Evolutionary conservation across 2,329 filamentous ascomycete genomes (phyloP).

Genomic region (Claviceps humidiphila): DNA sequence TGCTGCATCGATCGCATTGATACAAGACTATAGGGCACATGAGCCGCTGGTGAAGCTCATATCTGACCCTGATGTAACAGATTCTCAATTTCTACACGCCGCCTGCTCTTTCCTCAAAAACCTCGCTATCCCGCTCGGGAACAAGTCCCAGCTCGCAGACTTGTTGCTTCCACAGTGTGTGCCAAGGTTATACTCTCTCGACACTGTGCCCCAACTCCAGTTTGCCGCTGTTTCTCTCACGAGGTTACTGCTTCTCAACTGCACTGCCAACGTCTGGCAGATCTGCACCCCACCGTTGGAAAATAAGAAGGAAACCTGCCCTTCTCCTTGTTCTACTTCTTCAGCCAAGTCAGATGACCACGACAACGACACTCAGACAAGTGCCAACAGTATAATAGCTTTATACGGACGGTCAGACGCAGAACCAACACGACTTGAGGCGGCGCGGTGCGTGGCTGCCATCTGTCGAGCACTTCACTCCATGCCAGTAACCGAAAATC

Average conservation of each 20-base stretch:
- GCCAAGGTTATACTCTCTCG: constrained; percentile 40
- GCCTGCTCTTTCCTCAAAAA: constrained; percentile 51
- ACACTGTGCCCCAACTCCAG: constrained; percentile 41
- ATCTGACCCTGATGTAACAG: constrained; percentile 23
- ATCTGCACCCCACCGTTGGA: constrained; percentile 29
- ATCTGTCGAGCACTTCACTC: constrained; percentile 44
- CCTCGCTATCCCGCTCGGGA: constrained; percentile 42
- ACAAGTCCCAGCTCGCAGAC: constrained; percentile 38
- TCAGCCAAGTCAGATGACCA: constrained; percentile 3
- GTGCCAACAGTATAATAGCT: constrained; percentile 23
- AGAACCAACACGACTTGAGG: constrained; percentile 45
- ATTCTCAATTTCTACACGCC: constrained; percentile 42
- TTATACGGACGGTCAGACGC: constrained; percentile 26
- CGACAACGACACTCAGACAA: constrained; percentile 17
- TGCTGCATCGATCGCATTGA: constrained; percentile 35
- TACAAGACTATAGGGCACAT: constrained; percentile 27
- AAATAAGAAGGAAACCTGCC: constrained; percentile 1
- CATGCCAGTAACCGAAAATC: constrained; percentile 14
- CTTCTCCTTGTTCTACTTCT: constrained; percentile 8
- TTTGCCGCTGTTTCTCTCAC: constrained; percentile 46
- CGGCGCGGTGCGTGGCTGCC: constrained; percentile 37
- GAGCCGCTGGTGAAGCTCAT: constrained; percentile 33
- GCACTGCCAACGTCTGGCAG: constrained; percentile 35
- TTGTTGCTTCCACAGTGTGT: constrained; percentile 33
- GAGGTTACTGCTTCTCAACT: constrained; percentile 41